A percentile compares a stretch with the other conserved stretches of the same genome.
Conservation (phyloP, 164 flowering plant genomes). For the Kalanchoe fedtschenkoi region DNA sequence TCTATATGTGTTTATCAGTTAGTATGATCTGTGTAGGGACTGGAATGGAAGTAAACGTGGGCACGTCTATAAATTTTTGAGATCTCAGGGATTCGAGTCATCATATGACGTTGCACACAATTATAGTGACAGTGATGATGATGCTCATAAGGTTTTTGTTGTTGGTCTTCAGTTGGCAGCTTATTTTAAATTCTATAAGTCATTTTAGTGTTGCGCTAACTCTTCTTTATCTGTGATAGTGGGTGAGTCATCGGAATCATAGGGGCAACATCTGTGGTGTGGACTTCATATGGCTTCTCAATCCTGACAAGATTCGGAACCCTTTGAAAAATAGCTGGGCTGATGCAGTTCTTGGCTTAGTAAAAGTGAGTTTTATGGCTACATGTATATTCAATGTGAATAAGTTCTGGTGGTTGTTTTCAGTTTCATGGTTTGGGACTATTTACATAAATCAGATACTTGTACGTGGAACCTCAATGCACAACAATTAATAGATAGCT, state of each 20-base stretch:
- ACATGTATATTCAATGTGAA: not conserved
- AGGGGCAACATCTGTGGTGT: constrained; percentile 92
- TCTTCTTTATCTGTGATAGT: constrained; percentile 25
- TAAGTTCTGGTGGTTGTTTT: not conserved
- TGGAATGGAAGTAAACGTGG: constrained; percentile 99
- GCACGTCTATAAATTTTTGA: constrained; percentile 84
- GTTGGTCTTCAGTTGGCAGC: constrained; percentile 1
- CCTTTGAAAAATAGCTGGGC: constrained; percentile 81
- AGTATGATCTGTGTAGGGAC: constrained; percentile 33
- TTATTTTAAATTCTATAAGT: constrained; percentile 6
- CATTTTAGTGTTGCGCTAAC: not conserved
- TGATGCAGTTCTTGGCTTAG: constrained; percentile 83
- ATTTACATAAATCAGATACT: not conserved
- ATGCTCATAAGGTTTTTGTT: constrained; percentile 72
- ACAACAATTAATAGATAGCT: not conserved
- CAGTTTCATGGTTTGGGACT: not conserved
- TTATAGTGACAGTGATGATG: constrained; percentile 60
- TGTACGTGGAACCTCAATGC: not conserved
- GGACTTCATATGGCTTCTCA: constrained; percentile 98
- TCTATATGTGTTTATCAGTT: not conserved
- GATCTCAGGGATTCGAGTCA: constrained; percentile 93
- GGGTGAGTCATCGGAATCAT: constrained; percentile 97
- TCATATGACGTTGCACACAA: constrained; percentile 95
- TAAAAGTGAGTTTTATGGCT: constrained; percentile 53
- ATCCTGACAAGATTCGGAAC: constrained; percentile 58